phyloP scores from a whole-genome alignment of 495 filamentous ascomycete species.

The Terfezia boudieri region DNA sequence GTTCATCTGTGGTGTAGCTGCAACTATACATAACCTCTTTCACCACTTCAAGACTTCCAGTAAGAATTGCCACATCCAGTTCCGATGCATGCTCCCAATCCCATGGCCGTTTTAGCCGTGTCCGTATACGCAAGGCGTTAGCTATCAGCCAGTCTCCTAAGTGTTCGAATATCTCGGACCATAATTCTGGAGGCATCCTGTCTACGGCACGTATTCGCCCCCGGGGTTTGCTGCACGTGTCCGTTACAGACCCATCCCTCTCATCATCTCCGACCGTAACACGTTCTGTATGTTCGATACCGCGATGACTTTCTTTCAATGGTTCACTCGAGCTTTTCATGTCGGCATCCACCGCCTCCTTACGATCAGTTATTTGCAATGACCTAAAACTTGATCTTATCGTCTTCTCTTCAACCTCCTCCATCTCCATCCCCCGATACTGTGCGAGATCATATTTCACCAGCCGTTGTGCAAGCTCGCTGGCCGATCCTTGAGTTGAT shows the following conservation, averaged over 20 bases:
- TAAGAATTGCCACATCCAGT: conserved; percentile 64
- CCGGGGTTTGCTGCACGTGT: conserved; percentile 1
- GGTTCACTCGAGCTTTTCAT: not conserved
- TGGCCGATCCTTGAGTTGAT: conserved; percentile 7
- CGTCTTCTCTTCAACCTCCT: not conserved
- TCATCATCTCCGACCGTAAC: conserved; percentile 1
- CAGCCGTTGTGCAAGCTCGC: conserved; percentile 15
- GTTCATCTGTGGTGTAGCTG: conserved; percentile 23
- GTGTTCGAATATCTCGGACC: conserved; percentile 67
- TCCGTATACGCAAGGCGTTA: conserved; percentile 53
- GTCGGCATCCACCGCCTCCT: not conserved
- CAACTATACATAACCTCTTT: conserved; percentile 22
- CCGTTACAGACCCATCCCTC: not conserved
- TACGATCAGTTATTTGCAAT: conserved; percentile 1
- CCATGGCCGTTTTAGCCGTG: conserved; percentile 44
- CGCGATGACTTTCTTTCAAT: not conserved
- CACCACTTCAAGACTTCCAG: conserved; percentile 41
- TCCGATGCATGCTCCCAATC: conserved; percentile 42
- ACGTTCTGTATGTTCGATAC: conserved; percentile 3
- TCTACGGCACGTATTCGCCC: not conserved
- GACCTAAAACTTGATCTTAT: too few species aligned
- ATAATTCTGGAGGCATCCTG: conserved; percentile 56
- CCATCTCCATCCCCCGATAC: not conserved
- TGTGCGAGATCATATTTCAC: conserved; percentile 17
- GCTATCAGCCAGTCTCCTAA: conserved; percentile 78